Evolutionary conservation across 2,329 filamentous ascomycete genomes (phyloP), one percentile per base, ranked within the genome.

Genomic region (Sporothrix luriei): DNA sequence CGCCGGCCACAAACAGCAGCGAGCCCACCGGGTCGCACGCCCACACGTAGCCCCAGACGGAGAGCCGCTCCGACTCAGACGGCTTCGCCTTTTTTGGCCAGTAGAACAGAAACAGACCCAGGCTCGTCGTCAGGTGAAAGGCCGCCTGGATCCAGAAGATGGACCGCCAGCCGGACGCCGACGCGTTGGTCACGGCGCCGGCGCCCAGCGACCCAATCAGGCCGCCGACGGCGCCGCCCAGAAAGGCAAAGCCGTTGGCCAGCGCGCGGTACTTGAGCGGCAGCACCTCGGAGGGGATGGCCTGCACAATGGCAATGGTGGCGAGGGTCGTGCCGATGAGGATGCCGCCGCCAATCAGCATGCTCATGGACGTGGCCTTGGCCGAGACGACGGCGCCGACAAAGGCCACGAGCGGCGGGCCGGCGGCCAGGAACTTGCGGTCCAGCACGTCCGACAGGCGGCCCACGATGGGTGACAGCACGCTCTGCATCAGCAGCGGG

Each of bases 81-180:
- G 72, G 72, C 57, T 74, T 76, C 70, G 79, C 80, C 72, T 80
- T 80, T 3, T 80, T 78, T 33, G 81, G 81, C 78, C 80, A 80
- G 78, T 85, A 82, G 75, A 84, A 81, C 33, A 80, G 72, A 46
- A 86, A 74, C 43, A 87, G 75, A 3, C 84, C 84, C 0, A 84
- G 48, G 1, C 80, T 79, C 0, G 83, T 84, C 16, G 80, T 76
- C 10, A 80, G 79, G 71, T 86, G 84, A 71, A 87, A 82, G 7
- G 79, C 84, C 1, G 84, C 84, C 75, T 87, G 85, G 16, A 87
- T 85, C 85, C 85, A 87, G 74, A 86, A 87, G 72, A 87, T 87
- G 73, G 82, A 81, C 1, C 85, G 79, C 85, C 85, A 87, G 24
- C 85, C 85, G 0, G 75, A 77, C 0, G 79, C 72, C 66, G 78